phyloP scores from a whole-genome alignment of 2,329 filamentous ascomycete species.

The Alternaria atra region DNA sequence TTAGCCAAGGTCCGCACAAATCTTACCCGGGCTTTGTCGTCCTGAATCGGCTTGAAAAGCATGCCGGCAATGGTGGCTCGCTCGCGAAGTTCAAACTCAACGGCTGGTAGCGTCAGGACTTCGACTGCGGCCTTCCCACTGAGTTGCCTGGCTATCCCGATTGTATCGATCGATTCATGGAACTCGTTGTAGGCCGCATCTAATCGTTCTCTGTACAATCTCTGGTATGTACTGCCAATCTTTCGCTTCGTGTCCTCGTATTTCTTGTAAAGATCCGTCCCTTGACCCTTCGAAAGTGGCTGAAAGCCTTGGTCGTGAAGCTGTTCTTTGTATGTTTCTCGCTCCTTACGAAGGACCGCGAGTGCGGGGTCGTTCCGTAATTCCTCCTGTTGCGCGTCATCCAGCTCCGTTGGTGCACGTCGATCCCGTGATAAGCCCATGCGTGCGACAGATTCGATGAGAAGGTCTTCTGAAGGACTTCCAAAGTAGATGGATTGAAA shows the following conservation, averaged over 20 bases:
- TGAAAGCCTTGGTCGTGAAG: conserved; percentile 22
- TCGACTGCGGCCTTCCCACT: conserved; percentile 20
- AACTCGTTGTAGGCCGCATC: conserved; percentile 19
- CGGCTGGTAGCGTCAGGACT: conserved; percentile 22
- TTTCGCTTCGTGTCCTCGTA: conserved; percentile 21
- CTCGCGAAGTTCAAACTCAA: conserved; percentile 27
- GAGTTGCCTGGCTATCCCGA: conserved; percentile 30
- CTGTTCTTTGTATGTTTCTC: conserved; percentile 15
- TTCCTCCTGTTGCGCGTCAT: conserved; percentile 19
- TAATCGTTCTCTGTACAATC: conserved; percentile 20
- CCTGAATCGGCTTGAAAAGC: conserved; percentile 28
- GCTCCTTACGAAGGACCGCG: conserved; percentile 17
- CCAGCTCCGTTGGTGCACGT: conserved; percentile 24
- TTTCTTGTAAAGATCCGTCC: conserved; percentile 23
- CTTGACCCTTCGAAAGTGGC: conserved; percentile 16
- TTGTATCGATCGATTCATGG: conserved; percentile 24
- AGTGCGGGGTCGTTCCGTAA: conserved; percentile 23
- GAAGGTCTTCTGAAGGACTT: conserved; percentile 19
- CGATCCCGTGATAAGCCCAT: conserved; percentile 23
- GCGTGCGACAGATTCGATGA: conserved; percentile 24
- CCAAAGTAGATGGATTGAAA: conserved; percentile 29
- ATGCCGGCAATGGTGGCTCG: conserved; percentile 23
- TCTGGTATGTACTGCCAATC: conserved; percentile 23
- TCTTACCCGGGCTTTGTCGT: conserved; percentile 19
- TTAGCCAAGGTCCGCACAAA: conserved; percentile 23